phyloP scores from a whole-genome alignment of 2,329 filamentous ascomycete genomes.

The Aspergillus viridinutans region DNA sequence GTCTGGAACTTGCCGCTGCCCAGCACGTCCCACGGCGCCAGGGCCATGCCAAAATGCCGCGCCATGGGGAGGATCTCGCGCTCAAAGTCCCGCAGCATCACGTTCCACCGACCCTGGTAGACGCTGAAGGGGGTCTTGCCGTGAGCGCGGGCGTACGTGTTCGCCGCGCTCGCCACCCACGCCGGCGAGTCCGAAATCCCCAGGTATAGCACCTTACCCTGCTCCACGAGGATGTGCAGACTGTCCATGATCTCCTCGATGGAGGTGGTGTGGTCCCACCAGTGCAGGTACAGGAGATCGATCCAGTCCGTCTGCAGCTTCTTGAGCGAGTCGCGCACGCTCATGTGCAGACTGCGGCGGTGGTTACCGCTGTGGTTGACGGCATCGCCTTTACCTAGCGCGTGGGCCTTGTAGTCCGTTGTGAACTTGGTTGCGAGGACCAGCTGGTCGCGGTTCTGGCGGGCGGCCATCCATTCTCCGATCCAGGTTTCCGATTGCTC shows the following conservation, averaged over 20 bases:
- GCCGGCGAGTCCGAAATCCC: constrained; percentile 40
- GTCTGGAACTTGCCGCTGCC: constrained; percentile 51
- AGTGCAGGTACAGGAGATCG: constrained; percentile 54
- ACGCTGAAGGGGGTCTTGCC: constrained; percentile 39
- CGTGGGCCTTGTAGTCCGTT: constrained; percentile 49
- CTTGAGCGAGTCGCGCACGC: constrained; percentile 40
- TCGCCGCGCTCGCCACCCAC: constrained; percentile 39
- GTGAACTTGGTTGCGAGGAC: constrained; percentile 68
- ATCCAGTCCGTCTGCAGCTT: constrained; percentile 53
- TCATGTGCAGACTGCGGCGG: constrained; percentile 40
- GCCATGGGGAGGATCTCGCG: constrained; percentile 42
- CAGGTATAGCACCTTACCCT: constrained; percentile 41
- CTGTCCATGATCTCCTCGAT: constrained; percentile 37
- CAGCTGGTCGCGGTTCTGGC: constrained; percentile 62
- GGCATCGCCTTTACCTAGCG: constrained; percentile 38
- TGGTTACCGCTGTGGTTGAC: constrained; percentile 38
- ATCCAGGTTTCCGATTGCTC: constrained; percentile 63
- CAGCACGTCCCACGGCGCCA: constrained; percentile 58
- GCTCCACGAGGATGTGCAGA: constrained; percentile 36
- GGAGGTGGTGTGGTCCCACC: constrained; percentile 46
- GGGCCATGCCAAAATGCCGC: constrained; percentile 40
- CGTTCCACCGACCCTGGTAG: constrained; percentile 40
- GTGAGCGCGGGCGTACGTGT: constrained; percentile 36
- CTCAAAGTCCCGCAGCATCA: constrained; percentile 38
- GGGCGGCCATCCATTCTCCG: constrained; percentile 66